Base-by-base conservation (phyloP, 805 yeast species). In the Kodamaea neixiangensis region DNA sequence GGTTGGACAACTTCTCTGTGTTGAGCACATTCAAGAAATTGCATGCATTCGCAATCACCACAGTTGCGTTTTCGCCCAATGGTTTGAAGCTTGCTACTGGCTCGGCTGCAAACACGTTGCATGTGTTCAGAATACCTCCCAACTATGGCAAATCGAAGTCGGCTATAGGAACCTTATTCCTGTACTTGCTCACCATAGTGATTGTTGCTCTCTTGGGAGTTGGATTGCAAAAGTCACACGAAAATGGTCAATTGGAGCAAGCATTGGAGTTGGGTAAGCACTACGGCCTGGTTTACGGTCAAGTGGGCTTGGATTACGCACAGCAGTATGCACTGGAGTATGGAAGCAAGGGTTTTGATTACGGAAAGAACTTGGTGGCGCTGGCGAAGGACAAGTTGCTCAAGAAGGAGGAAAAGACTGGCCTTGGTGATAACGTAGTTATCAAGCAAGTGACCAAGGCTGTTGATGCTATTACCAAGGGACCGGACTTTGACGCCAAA, bases 41-140 rank as follows among this genome's bases (percentile, higher is more conserved):
- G 49, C 97, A 91, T 64, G 72, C 78, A 7, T 88, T 88, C 65
- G 90, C 96, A 20, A 83, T 90, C 47, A 90, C 97, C 0, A 77
- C 80, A 41, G 81, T 89, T 7, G 72, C 81, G 2, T 84, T 89
- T 53, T 84, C 90, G 3, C 85, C 87, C 11, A 76, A 82, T 62
- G 90, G 92, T 6, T 69, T 79, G 46, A 76, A 76, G 49, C 68
- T 89, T 45, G 93, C 89, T 2, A 79, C 89, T 18, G 85, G 83
- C 0, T 85, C 93, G 31, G 96, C 92, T 1, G 88, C 94, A 2
- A 85, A 86, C 54, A 77, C 89, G 1, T 79, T 90, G 22, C 82
- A 78, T 57, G 82, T 89, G 7, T 68, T 85, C 51, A 75, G 72
- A 50, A 65, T 89, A 17, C 92, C 94, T 3, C 69, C 66, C 19